These are phyloP conservation scores for Darksidea phi DNA, from an alignment of 495 filamentous ascomycete species.

Conservation along the genomic window DNA sequence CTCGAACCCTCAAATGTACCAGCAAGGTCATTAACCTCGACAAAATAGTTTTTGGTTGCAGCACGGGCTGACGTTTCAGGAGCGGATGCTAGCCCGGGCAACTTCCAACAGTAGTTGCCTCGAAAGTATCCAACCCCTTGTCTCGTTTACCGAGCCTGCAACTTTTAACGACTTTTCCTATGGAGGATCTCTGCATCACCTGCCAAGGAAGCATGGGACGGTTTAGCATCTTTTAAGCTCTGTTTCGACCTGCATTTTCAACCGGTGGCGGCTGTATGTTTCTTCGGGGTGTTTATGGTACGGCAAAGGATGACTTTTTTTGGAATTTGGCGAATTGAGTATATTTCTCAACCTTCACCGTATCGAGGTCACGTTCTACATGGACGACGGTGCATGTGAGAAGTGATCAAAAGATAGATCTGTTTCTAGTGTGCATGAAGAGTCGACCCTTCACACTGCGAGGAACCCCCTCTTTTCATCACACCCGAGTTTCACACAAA, in stretches of 20 bases:
- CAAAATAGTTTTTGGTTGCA: slow-evolving; percentile 7
- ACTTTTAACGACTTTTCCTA: slow-evolving; percentile 24
- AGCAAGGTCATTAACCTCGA: slow-evolving; percentile 61
- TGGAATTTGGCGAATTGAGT: not conserved
- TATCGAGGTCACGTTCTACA: not conserved
- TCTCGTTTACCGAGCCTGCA: slow-evolving; percentile 2
- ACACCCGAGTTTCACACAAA: slow-evolving; percentile 12
- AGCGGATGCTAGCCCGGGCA: slow-evolving; percentile 29
- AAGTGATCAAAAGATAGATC: slow-evolving; percentile 23
- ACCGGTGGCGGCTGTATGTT: slow-evolving; percentile 33
- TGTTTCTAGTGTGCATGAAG: not conserved
- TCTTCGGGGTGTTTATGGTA: slow-evolving; percentile 28
- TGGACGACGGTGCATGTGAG: slow-evolving; percentile 1
- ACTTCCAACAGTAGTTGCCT: slow-evolving; percentile 27
- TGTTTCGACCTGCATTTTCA: slow-evolving; percentile 35
- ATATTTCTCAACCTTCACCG: not conserved
- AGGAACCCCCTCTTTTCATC: slow-evolving; percentile 1
- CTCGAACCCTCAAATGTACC: slow-evolving; percentile 69
- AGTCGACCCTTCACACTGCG: no score
- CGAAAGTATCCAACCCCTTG: slow-evolving; percentile 12
- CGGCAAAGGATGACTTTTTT: slow-evolving; percentile 13
- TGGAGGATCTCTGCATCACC: slow-evolving; percentile 21
- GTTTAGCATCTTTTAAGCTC: slow-evolving; percentile 20
- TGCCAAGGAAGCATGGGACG: slow-evolving; percentile 6
- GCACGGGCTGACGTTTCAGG: slow-evolving; percentile 29